These are phyloP conservation scores for Fraxinus angustifolia DNA, from an alignment of 305 asterid genomes.

Conservation along the genomic window DNA sequence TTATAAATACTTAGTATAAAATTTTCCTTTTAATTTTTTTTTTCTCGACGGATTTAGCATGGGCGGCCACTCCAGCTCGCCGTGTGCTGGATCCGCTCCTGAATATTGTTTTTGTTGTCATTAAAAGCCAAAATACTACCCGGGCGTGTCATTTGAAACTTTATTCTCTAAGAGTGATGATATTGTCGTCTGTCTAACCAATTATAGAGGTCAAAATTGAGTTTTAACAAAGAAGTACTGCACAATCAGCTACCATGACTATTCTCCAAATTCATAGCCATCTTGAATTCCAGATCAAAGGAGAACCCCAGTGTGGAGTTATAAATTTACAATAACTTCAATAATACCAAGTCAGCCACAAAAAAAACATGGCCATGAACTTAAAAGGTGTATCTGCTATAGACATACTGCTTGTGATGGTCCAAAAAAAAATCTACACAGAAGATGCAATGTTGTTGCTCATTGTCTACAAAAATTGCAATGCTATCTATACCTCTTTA, in stretches of 20 bases:
- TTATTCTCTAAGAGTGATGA: too few relatives aligned
- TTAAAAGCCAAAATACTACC: too few relatives aligned
- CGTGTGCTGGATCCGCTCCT: too few relatives aligned
- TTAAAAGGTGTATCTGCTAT: neutral
- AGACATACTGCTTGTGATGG: neutral
- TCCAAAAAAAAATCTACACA: neutral
- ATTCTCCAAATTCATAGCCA: neutral
- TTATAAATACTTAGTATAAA: too few relatives aligned
- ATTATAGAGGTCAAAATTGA: neutral
- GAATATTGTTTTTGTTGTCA: too few relatives aligned
- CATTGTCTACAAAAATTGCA: too few relatives aligned
- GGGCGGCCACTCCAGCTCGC: too few relatives aligned
- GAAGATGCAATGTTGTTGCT: too few relatives aligned
- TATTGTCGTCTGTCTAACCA: neutral
- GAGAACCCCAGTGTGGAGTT: neutral
- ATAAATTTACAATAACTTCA: neutral
- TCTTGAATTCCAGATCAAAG: neutral
- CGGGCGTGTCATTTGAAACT: too few relatives aligned
- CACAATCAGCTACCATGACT: conserved; percentile 14
- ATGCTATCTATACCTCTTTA: too few relatives aligned
- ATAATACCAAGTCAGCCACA: neutral
- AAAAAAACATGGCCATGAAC: neutral
- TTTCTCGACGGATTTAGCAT: too few relatives aligned
- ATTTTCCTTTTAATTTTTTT: too few relatives aligned
- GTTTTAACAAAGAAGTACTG: conserved; percentile 5